A percentile compares a stretch with the other conserved stretches of the same genome.
phyloP scores from a whole-genome alignment of 164 flowering plant species.

The Litsea cubeba region DNA sequence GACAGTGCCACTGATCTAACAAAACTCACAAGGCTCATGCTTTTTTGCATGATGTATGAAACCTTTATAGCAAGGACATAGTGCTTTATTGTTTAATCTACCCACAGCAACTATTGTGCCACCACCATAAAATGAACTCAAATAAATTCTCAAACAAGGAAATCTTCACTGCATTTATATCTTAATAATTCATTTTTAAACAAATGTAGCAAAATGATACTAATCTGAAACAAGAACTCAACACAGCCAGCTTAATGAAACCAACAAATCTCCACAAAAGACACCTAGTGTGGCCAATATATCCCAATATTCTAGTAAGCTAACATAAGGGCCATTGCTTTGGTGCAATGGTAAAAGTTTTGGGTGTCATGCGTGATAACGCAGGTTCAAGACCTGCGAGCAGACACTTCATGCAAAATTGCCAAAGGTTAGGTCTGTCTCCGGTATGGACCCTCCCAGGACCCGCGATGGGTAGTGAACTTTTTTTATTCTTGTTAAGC shows the following conservation, averaged over 20 bases:
- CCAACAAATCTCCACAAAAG: conserved; percentile 91
- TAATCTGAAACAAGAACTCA: conserved; percentile 82
- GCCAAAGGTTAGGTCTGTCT: too few relatives aligned
- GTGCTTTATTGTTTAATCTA: conserved; percentile 69
- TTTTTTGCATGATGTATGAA: conserved; percentile 99
- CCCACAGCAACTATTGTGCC: conserved; percentile 97
- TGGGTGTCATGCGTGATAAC: too few relatives aligned
- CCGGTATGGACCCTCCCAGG: too few relatives aligned
- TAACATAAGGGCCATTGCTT: too few relatives aligned
- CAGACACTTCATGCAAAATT: too few relatives aligned
- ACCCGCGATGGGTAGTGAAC: too few relatives aligned
- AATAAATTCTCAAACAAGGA: conserved; percentile 96
- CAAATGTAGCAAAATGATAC: conserved; percentile 64
- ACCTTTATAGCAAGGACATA: conserved; percentile 98
- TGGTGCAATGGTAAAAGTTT: too few relatives aligned
- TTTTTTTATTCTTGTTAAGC: conserved; percentile 44
- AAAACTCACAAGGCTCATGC: conserved; percentile 90
- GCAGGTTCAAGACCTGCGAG: too few relatives aligned
- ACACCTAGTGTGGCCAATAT: conserved; percentile 94
- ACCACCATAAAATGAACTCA: conserved; percentile 95
- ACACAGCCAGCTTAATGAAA: conserved; percentile 93
- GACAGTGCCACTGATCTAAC: conserved; percentile 93
- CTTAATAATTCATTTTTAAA: conserved; percentile 59
- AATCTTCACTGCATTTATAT: conserved; percentile 97
- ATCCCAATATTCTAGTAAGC: conserved; percentile 84